Evolutionary conservation across 176 grass and related monocot genomes (phyloP).

Genomic region (Aechmea fasciata): DNA sequence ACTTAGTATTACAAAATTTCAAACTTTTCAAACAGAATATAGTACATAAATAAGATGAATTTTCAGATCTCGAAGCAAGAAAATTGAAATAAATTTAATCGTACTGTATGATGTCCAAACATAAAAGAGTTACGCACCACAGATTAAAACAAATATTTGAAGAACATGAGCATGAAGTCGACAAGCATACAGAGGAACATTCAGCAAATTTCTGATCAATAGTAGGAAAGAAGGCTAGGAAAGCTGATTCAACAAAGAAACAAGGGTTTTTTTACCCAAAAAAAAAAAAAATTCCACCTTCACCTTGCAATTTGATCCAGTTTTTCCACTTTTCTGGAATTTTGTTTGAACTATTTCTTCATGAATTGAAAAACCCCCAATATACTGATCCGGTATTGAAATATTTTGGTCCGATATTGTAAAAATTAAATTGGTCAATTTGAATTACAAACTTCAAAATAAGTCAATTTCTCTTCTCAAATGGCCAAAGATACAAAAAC

Average conservation of each 20-base stretch:
- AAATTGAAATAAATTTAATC: background rate
- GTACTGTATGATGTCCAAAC: background rate
- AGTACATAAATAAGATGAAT: background rate
- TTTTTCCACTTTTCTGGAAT: no score
- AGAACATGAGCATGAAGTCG: background rate
- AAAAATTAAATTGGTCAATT: background rate
- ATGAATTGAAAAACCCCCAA: no score
- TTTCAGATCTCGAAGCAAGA: background rate
- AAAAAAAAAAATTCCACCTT: no score
- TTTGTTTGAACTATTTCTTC: no score
- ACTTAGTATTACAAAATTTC: constrained; percentile 9
- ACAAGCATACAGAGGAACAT: background rate
- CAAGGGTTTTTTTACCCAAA: no score
- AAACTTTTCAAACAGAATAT: background rate
- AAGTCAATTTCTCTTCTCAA: constrained; percentile 4
- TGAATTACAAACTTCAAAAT: background rate
- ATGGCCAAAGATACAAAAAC: constrained; percentile 12
- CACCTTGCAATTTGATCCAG: no score
- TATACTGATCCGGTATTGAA: no score
- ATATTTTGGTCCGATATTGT: background rate
- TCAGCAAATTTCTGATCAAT: background rate
- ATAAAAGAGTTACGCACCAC: background rate
- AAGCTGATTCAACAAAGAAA: no score
- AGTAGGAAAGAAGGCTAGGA: background rate
- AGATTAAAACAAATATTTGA: background rate